Evolutionary conservation across 768 basidiomycete species (phyloP).

Genomic region (Leccinellum luteum): DNA sequence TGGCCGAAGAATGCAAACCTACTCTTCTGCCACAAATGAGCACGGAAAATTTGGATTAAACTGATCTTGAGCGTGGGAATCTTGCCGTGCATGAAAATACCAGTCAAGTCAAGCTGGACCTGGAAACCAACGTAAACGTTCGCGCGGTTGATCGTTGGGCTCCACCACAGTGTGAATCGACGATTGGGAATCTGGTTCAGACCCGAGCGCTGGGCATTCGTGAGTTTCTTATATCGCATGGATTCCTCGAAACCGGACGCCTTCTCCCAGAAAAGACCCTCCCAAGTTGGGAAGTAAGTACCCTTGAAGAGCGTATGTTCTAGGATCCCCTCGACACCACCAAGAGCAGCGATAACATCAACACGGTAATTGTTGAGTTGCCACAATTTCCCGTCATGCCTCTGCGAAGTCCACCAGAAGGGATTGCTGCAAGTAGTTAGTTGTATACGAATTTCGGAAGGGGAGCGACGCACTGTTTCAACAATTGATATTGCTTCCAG

Average conservation of each 20-base stretch:
- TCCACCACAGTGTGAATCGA: constrained; percentile 99
- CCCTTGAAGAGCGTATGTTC: constrained; percentile 98
- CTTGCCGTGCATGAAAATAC: constrained; percentile 98
- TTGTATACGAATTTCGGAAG: background rate
- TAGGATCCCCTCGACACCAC: constrained; percentile 94
- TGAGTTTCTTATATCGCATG: constrained; percentile 94
- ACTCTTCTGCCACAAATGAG: constrained; percentile 99
- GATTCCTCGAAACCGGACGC: constrained; percentile 96
- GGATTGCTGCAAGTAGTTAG: constrained; percentile 65
- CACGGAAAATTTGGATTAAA: constrained; percentile 99
- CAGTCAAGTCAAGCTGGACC: constrained; percentile 96
- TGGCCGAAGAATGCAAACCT: constrained; percentile 34
- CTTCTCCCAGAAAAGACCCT: constrained; percentile 99
- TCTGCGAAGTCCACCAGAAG: constrained; percentile 99
- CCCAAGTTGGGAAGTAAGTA: constrained; percentile 97
- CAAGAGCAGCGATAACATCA: constrained; percentile 96
- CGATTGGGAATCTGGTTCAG: constrained; percentile 97
- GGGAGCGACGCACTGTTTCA: constrained; percentile 68
- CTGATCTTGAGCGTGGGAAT: constrained; percentile 98
- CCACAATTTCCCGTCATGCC: constrained; percentile 96
- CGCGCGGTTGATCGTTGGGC: constrained; percentile 97
- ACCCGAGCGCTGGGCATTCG: constrained; percentile 98
- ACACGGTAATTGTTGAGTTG: constrained; percentile 98
- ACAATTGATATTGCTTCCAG: constrained; percentile 95
- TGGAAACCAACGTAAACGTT: constrained; percentile 99